Percentiles rank a stretch among this genome's conserved stretches.
Evolutionary conservation across 1,284 basidiomycete genomes (phyloP).

Genomic region (Wolfiporia cocos): DNA sequence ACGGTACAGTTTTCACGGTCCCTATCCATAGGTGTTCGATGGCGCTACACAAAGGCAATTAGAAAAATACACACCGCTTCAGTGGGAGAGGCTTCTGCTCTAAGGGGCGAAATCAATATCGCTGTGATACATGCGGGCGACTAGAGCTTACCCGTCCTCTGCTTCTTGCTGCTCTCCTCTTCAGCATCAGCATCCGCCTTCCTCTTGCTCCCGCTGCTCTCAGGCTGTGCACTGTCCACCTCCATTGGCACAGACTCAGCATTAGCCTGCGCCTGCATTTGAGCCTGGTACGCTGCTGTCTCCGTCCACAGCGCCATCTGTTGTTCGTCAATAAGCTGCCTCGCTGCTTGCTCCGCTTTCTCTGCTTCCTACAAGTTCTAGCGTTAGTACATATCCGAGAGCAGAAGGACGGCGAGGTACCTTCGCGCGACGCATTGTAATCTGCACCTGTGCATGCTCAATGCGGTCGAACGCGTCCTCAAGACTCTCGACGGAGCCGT

Average conservation of each 20-base stretch:
- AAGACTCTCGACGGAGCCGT: constrained; percentile 70
- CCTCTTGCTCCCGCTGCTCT: constrained; percentile 47
- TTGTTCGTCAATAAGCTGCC: constrained; percentile 44
- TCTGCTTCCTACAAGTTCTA: constrained; percentile 64
- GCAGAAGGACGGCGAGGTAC: constrained; percentile 30
- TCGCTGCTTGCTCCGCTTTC: constrained; percentile 44
- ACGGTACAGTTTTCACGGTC: constrained; percentile 96
- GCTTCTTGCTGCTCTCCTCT: constrained; percentile 47
- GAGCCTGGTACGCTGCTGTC: constrained; percentile 12
- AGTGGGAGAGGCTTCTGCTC: constrained; percentile 41
- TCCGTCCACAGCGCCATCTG: constrained; percentile 34
- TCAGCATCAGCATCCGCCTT: constrained; percentile 49
- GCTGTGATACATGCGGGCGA: constrained; percentile 1
- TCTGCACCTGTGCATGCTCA: constrained; percentile 56
- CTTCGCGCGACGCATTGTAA: constrained; percentile 62
- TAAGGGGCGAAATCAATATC: constrained; percentile 14
- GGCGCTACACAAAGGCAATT: not conserved
- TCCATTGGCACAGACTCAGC: constrained; percentile 38
- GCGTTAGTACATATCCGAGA: no score
- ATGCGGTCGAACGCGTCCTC: constrained; percentile 66
- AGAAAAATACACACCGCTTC: constrained; percentile 47
- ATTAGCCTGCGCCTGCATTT: not conserved
- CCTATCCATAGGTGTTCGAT: constrained; percentile 33
- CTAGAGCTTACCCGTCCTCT: constrained; percentile 47
- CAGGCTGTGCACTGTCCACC: constrained; percentile 34